Evolutionary conservation across 768 basidiomycete species (phyloP).

Genomic region (Termitomyces sp.): DNA sequence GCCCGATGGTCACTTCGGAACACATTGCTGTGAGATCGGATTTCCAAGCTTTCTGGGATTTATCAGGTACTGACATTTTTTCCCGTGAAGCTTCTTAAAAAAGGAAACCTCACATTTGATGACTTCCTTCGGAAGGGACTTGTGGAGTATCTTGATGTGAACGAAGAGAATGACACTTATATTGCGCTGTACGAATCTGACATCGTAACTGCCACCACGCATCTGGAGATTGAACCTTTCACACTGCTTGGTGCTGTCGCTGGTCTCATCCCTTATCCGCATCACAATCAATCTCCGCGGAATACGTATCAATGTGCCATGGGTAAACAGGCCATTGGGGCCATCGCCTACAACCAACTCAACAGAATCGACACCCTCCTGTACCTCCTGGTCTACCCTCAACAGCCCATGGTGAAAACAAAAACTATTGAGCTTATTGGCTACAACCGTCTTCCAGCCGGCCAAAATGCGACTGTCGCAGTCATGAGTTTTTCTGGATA

Average conservation of each 20-base stretch:
- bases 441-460: constrained; percentile 94
- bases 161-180: constrained; percentile 97
- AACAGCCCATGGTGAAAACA: constrained; percentile 99
- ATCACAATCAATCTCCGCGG: constrained; percentile 98
- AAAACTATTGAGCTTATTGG: constrained; percentile 97
- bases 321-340: constrained; percentile 99
- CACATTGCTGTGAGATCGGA: constrained; percentile 64
- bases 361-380: constrained; percentile 96
- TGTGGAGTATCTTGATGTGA: constrained; percentile 97
- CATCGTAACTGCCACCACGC: constrained; percentile 79
- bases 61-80: constrained; percentile 1
- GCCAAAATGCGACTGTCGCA: constrained; percentile 97
- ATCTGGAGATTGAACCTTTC: constrained; percentile 98
- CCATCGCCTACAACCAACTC: constrained; percentile 96
- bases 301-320: constrained; percentile 99
- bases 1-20: constrained; percentile 69
- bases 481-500: constrained; percentile 99
- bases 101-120: constrained; percentile 77
- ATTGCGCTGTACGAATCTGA: constrained; percentile 92
- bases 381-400: constrained; percentile 97
- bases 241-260: constrained; percentile 97
- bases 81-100: constrained; percentile 65
- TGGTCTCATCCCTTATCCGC: constrained; percentile 97
- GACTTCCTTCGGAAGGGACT: constrained; percentile 90
- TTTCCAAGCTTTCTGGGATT: constrained; percentile 6